Evolutionary conservation across 2,329 filamentous ascomycete genomes (phyloP), one percentile per base, ranked within the genome.

Genomic region (Phyllosticta paracitricarpa): DNA sequence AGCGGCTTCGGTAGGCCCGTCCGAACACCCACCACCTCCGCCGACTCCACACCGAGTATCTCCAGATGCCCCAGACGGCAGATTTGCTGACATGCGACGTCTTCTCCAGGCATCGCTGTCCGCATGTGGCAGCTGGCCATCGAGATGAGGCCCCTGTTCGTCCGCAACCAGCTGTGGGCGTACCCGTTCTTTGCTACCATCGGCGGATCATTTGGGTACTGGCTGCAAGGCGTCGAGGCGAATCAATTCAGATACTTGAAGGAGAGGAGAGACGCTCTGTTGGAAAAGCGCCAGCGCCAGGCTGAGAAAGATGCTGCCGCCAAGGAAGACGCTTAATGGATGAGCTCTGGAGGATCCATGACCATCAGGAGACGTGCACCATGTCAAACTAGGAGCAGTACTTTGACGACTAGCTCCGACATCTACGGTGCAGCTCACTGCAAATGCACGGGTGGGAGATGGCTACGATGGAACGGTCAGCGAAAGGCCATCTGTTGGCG

Each of bases 91-190:
- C 61, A 53, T 40, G 55, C 58, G 12, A 63, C 14, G 55, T 33
- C 70, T 62, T 57, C 51, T 63, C 63, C 69, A 99, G 94, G 94
- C 81, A 79, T 97, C 70, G 91, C 89, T 73, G 88, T 92, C 72
- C 89, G 93, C 70, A 84, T 94, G 77, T 97, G 92, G 90, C 94
- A 97, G 78, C 87, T 99, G 75, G 94, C 93, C 72, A 94, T 99
- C 75, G 91, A 99, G 81, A 96, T 96, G 91, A 91, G 92, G 65
- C 94, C 93, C 58, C 87, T 97, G 76, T 90, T 97, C 83, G 87
- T 88, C 78, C 85, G 82, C 71, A 82, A 88, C 73, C 89, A 88
- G 61, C 84, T 96, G 71, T 95, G 91, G 89, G 91, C 86, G 58
- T 99, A 96, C 80, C 94, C 94, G 61, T 78, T 93, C 68, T 99